These are phyloP conservation scores for Smittium culicis DNA, from an alignment of 371 early-diverging fungal genomes.

Conservation along the genomic window DNA sequence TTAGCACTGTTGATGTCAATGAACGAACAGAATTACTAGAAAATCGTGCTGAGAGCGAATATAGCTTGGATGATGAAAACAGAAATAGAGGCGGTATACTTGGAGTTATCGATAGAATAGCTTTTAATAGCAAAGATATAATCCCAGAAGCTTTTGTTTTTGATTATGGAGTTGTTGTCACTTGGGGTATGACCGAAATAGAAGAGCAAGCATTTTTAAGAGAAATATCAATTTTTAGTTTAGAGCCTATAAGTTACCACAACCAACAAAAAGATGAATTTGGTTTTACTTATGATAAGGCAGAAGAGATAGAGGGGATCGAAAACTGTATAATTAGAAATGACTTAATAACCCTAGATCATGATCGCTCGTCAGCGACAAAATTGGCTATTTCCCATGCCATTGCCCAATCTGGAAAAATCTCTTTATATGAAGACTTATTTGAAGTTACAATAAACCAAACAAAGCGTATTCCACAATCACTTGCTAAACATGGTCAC, in stretches of 20 bases:
- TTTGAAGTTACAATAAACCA: constrained; percentile 70
- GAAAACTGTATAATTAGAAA: too few species aligned
- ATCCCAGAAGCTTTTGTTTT: constrained; percentile 73
- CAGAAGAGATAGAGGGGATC: constrained; percentile 25
- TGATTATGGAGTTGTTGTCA: constrained; percentile 88
- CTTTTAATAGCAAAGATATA: too few species aligned
- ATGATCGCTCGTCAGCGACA: constrained; percentile 59
- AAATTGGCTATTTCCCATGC: constrained; percentile 75
- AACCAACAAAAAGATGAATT: constrained; percentile 69
- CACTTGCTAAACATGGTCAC: constrained; percentile 65
- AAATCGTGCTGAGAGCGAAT: too few species aligned
- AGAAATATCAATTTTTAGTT: constrained; percentile 43
- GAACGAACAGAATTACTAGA: not conserved
- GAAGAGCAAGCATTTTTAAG: constrained; percentile 65
- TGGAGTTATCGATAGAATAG: too few species aligned
- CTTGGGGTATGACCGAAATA: constrained; percentile 84
- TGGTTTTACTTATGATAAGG: constrained; percentile 67
- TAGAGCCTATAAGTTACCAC: constrained; percentile 37
- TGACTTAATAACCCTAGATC: constrained; percentile 56
- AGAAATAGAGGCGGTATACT: too few species aligned
- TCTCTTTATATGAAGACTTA: constrained; percentile 65
- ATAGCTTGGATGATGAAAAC: too few species aligned
- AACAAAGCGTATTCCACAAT: constrained; percentile 70
- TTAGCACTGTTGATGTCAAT: too few species aligned
- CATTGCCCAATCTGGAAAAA: constrained; percentile 75